phyloP scores from a whole-genome alignment of 2,329 filamentous ascomycete genomes.

The Neoscytalidium dimidiatum region DNA sequence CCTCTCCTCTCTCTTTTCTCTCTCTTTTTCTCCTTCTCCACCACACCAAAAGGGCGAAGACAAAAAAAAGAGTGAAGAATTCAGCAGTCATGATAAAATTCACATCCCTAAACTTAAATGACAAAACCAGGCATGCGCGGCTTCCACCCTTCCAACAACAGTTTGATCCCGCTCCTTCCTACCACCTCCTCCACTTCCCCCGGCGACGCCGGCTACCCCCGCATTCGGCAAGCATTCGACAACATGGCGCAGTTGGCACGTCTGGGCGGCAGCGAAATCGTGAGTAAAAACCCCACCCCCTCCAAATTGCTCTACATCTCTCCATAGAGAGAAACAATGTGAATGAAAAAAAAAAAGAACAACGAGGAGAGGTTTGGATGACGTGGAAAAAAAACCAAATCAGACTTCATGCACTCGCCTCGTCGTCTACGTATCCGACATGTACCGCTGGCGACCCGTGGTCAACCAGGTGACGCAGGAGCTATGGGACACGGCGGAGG shows the following conservation, averaged over 20 bases:
- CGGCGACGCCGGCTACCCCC: slow-evolving; percentile 24
- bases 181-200: background rate
- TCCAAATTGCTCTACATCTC: background rate
- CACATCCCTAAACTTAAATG: slow-evolving; percentile 10
- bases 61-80: too few species aligned
- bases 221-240: slow-evolving; percentile 34
- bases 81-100: too few species aligned
- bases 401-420: slow-evolving; percentile 25
- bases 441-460: slow-evolving; percentile 37
- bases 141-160: slow-evolving; percentile 33
- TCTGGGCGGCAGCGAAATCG: slow-evolving; percentile 31
- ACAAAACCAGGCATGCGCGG: slow-evolving; percentile 33
- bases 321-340: too few species aligned
- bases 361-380: too few species aligned
- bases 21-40: too few species aligned
- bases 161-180: slow-evolving; percentile 26
- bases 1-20: too few species aligned
- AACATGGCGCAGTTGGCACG: slow-evolving; percentile 36
- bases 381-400: too few species aligned
- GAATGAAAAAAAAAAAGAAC: too few species aligned
- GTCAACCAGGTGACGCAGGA: slow-evolving; percentile 35
- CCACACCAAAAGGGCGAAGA: too few species aligned
- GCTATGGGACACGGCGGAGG: slow-evolving; percentile 32
- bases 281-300: background rate
- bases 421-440: slow-evolving; percentile 37